Base-by-base conservation (phyloP, 2,329 filamentous ascomycete genomes). In the Rutstroemia sp. region DNA sequence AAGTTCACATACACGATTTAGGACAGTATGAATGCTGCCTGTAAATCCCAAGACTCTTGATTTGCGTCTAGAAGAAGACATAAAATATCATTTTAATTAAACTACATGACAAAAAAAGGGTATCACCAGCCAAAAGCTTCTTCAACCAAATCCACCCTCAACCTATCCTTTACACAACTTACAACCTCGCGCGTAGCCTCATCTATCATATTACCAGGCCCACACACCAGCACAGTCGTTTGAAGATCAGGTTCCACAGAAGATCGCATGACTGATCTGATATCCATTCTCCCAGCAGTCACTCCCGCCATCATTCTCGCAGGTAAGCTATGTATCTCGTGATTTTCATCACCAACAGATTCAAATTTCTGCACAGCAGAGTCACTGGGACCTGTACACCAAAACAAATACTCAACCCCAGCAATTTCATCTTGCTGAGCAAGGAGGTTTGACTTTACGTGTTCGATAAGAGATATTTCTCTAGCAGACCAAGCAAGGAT, bases 1-100 rank as follows among this genome's bases (percentile, higher is more conserved):
- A 54, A 95, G 80, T 71, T 96, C 91, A 14, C 83, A 80, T n/a
- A 94, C 82, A 12, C 88, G 89, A 44, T 94, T 82, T 19, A 89
- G 82, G 5, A 89, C 84, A 1, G 83, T 75, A 48, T 95, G 75
- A 46, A 91, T 78, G 63, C 84, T 87, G 64, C 96, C 78, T 54
- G 82, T 83, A 69, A 94, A 89, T 1, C 91, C 89, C 69, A 95
- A 19, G 19, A 19, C 19, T 19, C 19, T 19, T 19, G 19, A 19
- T 19, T 19, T 19, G 19, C 19, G 19, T 19, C 19, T 19, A 19
- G 19, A 19, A 19, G 19, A 19, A 19, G 19, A 19, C 19, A 19
- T 19, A 19, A 19, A 19, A 19, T 19, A 19, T 19, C 19, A 19
- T 19, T 19, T 19, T 19, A 19, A 19, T 19, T 19, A 19, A 19